These are phyloP conservation scores for Tolypocladium endophyticum DNA, from an alignment of 2,329 filamentous ascomycete genomes.

Conservation along the genomic window DNA sequence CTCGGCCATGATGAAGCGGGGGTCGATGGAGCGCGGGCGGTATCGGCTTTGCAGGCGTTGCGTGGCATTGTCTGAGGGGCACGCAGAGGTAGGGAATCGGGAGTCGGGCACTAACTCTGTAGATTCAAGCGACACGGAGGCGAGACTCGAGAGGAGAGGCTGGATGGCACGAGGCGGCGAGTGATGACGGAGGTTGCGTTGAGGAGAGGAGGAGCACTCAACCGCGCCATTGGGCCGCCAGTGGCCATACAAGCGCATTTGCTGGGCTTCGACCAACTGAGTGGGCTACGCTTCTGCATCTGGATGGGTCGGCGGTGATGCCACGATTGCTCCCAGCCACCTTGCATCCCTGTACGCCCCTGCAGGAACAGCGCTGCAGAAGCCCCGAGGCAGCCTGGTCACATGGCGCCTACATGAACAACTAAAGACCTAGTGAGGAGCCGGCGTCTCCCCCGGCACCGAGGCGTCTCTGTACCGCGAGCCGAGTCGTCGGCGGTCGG, in stretches of 20 bases:
- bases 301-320: neutral
- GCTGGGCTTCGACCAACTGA: neutral
- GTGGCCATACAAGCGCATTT: neutral
- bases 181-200: neutral
- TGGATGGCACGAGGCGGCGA: neutral
- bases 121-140: neutral
- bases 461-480: neutral
- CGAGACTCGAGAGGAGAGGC: neutral
- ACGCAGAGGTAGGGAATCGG: neutral
- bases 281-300: constrained; percentile 2
- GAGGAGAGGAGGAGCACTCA: neutral
- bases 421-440: neutral
- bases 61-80: constrained; percentile 1
- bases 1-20: constrained; percentile 35
- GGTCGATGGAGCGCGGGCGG: constrained; percentile 7
- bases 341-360: neutral
- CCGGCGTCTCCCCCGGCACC: neutral
- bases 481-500: neutral
- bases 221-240: constrained; percentile 4
- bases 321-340: neutral
- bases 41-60: constrained; percentile 2
- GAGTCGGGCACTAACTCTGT: neutral
- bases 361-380: neutral
- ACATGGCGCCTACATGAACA: neutral
- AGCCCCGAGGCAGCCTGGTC: neutral